A percentile compares a stretch with the other conserved stretches of the same genome.
These are phyloP conservation scores for Rosa persica DNA, from an alignment of 306 rosid genomes.

Conservation along the genomic window DNA sequence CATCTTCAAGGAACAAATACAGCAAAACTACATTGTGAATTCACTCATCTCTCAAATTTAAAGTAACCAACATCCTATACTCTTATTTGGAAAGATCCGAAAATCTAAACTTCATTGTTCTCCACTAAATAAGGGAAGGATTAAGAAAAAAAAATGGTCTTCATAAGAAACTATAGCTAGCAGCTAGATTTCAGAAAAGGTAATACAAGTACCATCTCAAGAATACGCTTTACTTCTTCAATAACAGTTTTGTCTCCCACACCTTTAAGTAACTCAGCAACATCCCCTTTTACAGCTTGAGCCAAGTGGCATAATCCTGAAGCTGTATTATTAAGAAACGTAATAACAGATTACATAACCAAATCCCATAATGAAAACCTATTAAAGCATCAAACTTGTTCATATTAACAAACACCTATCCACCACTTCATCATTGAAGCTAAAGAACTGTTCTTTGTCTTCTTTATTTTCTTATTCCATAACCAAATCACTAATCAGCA, in stretches of 20 bases:
- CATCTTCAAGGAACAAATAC: not conserved
- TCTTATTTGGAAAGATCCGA: not conserved
- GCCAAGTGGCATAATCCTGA: slow-evolving; percentile 51
- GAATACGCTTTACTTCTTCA: slow-evolving; percentile 81
- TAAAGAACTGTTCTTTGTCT: not conserved
- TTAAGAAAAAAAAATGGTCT: not conserved
- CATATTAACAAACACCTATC: not conserved
- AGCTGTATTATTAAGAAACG: slow-evolving; percentile 25
- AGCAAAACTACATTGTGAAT: not conserved
- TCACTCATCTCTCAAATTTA: not conserved
- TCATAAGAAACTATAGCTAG: slow-evolving; percentile 19
- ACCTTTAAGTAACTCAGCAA: slow-evolving; percentile 58
- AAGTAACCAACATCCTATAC: not conserved
- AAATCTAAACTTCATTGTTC: not conserved
- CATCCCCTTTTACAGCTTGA: slow-evolving; percentile 76
- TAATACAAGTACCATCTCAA: slow-evolving; percentile 65
- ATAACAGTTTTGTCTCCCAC: slow-evolving; percentile 61
- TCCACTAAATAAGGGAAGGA: too few relatives aligned
- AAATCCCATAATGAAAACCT: not conserved
- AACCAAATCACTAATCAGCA: not conserved
- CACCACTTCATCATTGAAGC: too few relatives aligned
- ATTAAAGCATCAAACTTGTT: not conserved
- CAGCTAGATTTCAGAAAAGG: slow-evolving; percentile 15
- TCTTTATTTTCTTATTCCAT: not conserved
- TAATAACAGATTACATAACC: slow-evolving; percentile 22